Evolutionary conservation across 2,329 filamentous ascomycete species (phyloP), one percentile per base, ranked within the genome.

Genomic region (Nigrospora osmanthi): DNA sequence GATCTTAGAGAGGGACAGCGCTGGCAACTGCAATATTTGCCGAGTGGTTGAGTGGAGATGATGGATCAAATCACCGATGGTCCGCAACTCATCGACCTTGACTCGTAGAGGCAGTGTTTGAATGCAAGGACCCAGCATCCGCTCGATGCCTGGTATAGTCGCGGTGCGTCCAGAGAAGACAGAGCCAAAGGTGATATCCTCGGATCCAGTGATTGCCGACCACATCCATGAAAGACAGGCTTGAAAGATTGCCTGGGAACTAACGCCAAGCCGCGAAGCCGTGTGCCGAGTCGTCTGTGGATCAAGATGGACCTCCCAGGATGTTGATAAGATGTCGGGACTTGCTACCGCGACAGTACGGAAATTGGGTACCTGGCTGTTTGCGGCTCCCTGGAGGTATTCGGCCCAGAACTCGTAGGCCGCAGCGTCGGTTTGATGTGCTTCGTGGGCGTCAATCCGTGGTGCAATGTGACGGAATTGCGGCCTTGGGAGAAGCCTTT

Each of bases 111-210:
- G 90, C 7, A 93, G 64, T 0, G 87, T 85, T 1, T 82, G 71
- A 42, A 96, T 81, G 54, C 86, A 93, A 11, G 90, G 90, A 0
- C 90, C 90, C 45, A 91, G 70, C 4, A 90, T 76, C 2, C 76
- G 69, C 50, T 95, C 88, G 32, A 95, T 79, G 0, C 74, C 78
- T 4, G 72, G 58, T 3, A 95, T 60, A 0, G 87, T 78, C n/a
- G 89, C 62, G 2, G 85, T 88, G 44, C 90, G 76, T 2, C 89
- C 89, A 11, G 89, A 95, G 12, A 86, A 85, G 4, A 95, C 87
- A 2, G 81, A 84, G 1, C 90, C 90, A 35, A 95, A 76, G 0
- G 82, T 70, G 2, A 90, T 68, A 58, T 95, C 87, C 0, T 71
- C 59, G 1, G 67, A 69, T 3, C 85, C 87, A 3, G 78, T 60